Base-by-base conservation (phyloP, 257 asterid genomes). In the Salvia splendens region DNA sequence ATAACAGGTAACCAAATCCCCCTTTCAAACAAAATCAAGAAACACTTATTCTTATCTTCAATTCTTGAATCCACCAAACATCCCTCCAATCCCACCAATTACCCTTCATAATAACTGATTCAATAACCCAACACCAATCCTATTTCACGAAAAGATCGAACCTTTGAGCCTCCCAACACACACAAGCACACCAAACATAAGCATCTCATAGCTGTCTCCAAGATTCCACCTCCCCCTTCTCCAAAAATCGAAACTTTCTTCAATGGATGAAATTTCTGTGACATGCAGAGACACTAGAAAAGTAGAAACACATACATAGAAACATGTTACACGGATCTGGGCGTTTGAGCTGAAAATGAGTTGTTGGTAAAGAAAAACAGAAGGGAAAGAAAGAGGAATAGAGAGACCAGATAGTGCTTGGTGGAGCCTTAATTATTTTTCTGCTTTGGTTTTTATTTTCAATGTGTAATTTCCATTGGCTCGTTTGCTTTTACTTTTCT, bases 71-170 rank as follows among this genome's bases (percentile, higher is more conserved):
- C 78, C 78, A 77, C 82, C 84, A 72, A 58, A 57, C 76, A 56
- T 66, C 65, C 71, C 73, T 74, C 85, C 82, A 74, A 68, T 68
- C 80, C 85, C 80, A 69, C 80, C 61, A 77, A 41, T 71, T 77
- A 35, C 55, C 76, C 80, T 74, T 65, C 78, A 77, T 74, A 61
- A 64, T 42, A 67, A 52, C 71, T 65, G 61, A 48, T 24, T 45
- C 45, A 40, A 56, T 6, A 67, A 70, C 69, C 53, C 54, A 30
- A 15, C 24, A 38, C 10, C 50, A 40, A 38, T 17, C 14, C 17
- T 38, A 40, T 11, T 50, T 61, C 74, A 45, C 17, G 64, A 17
- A 70, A 75, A 70, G 73, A 80, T 80, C 63, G 15, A 38, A 80
- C 54, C 77, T 80, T 75, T 66, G 74, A 40, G 73, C 64, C 62